phyloP scores from a whole-genome alignment of 345 rosid genomes.

The Zanthoxylum bungeanum region DNA sequence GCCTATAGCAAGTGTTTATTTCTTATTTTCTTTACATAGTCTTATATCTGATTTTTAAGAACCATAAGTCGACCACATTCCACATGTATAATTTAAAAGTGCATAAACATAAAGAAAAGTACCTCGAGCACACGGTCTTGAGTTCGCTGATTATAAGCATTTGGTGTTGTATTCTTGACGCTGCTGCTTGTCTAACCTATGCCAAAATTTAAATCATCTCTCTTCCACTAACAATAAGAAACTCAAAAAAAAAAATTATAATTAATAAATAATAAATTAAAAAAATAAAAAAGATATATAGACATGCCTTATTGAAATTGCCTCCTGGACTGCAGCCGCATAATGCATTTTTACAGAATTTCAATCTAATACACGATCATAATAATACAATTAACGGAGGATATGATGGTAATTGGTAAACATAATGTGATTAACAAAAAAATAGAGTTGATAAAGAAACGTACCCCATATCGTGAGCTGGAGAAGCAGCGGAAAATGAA shows the following conservation, averaged over 20 bases:
- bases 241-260: background rate
- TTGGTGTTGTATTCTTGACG: constrained; percentile 19
- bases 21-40: background rate
- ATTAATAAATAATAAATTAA: too few species aligned
- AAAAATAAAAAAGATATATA: too few species aligned
- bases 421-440: background rate
- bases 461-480: constrained; percentile 25
- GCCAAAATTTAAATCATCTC: constrained; percentile 19
- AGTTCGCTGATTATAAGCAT: constrained; percentile 47
- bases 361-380: constrained; percentile 42
- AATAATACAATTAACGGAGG: constrained; percentile 2
- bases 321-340: constrained; percentile 24
- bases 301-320: constrained; percentile 49
- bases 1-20: background rate
- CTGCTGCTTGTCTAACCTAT: constrained; percentile 39
- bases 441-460: background rate
- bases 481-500: constrained; percentile 16
- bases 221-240: background rate
- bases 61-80: background rate
- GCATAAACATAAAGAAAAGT: constrained; percentile 1
- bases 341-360: constrained; percentile 31
- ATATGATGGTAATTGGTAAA: background rate
- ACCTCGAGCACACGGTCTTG: constrained; percentile 67
- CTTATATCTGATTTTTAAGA: background rate
- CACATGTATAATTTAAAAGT: background rate